These are phyloP conservation scores for Punctularia strigosozonata DNA, from an alignment of 768 basidiomycete species.

Conservation along the genomic window DNA sequence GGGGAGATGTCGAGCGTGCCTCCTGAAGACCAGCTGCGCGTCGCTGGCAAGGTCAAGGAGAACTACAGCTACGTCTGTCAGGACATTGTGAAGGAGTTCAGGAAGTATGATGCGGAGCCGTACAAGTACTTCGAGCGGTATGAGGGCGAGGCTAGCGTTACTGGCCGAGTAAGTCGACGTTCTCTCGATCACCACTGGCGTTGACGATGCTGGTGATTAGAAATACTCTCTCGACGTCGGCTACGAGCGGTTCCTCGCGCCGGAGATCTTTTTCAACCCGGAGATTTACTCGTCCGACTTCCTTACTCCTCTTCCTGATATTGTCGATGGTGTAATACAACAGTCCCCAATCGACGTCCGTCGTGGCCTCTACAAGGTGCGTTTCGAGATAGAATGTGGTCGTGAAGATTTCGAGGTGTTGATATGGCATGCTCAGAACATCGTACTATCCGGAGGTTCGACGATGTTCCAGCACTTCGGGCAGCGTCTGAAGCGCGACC, in stretches of 20 bases:
- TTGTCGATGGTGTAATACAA: slow-evolving; percentile 94
- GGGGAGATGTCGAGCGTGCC: slow-evolving; percentile 87
- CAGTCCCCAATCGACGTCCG: slow-evolving; percentile 95
- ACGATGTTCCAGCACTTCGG: slow-evolving; percentile 99
- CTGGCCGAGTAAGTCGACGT: slow-evolving; percentile 57
- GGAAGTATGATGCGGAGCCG: slow-evolving; percentile 95
- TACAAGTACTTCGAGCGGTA: slow-evolving; percentile 91
- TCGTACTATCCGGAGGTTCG: slow-evolving; percentile 92
- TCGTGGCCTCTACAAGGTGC: slow-evolving; percentile 88
- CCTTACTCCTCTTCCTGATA: slow-evolving; percentile 89
- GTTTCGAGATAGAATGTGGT: slow-evolving; percentile 2
- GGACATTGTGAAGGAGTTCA: slow-evolving; percentile 97
- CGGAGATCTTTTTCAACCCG: slow-evolving; percentile 99
- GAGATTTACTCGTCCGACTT: slow-evolving; percentile 98
- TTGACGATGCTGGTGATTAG: slow-evolving; percentile 26
- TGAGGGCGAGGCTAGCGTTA: slow-evolving; percentile 89
- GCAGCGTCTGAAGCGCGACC: slow-evolving; percentile 89
- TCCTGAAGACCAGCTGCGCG: slow-evolving; percentile 85
- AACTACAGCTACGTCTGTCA: slow-evolving; percentile 98
- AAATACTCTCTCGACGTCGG: slow-evolving; percentile 93
- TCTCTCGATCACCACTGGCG: not conserved
- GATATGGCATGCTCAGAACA: slow-evolving; percentile 50
- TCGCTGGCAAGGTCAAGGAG: slow-evolving; percentile 94
- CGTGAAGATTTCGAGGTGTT: not conserved
- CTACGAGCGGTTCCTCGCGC: slow-evolving; percentile 97